Base-by-base conservation (phyloP, 306 rosid species). In the Quillaja saponaria region DNA sequence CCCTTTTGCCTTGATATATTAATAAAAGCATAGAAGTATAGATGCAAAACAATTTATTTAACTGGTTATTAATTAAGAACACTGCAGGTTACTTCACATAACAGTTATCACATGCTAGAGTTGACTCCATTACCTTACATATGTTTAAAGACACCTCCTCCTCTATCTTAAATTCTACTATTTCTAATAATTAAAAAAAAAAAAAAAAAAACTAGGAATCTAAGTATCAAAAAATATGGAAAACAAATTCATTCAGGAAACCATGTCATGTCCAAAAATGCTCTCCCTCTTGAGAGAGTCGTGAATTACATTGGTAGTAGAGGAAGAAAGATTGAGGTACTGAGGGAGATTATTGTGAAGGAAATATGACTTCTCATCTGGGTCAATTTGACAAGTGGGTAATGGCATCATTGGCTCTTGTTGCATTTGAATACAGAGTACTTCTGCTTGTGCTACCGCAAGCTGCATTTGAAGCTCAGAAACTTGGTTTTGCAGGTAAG, bases 201-300 rank as follows among this genome's bases (percentile, higher is more conserved):
- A 25, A 25, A 25, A 25, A 25, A 1, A 25, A 25, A 25, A 25
- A 25, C n/a, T n/a, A n/a, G n/a, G n/a, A 25, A 25, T 25, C 31
- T 25, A 25, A 39, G 1, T 39, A 8, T 2, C 5, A 39, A 39
- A 39, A 12, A 39, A 8, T 7, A 8, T 12, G 10, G 7, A 39
- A 39, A 39, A 39, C 4, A 39, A 48, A 4, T 48, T 21, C 34
- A 38, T 28, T 51, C 53, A 78, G 58, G 87, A 81, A 63, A 81
- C 81, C 67, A 72, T 61, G 74, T 84, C 82, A 59, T 83, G 81
- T 60, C 88, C 86, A 62, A 75, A 84, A 33, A 77, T 59, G 73
- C 34, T 68, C 69, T 81, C 87, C 59, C 77, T 76, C 21, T 76
- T 74, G 58, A 78, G 78, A 80, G 89, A 80, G 34, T 82, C 95